These are phyloP conservation scores for Colletotrichum cuscutae DNA, from an alignment of 2,329 filamentous ascomycete genomes.

Conservation along the genomic window DNA sequence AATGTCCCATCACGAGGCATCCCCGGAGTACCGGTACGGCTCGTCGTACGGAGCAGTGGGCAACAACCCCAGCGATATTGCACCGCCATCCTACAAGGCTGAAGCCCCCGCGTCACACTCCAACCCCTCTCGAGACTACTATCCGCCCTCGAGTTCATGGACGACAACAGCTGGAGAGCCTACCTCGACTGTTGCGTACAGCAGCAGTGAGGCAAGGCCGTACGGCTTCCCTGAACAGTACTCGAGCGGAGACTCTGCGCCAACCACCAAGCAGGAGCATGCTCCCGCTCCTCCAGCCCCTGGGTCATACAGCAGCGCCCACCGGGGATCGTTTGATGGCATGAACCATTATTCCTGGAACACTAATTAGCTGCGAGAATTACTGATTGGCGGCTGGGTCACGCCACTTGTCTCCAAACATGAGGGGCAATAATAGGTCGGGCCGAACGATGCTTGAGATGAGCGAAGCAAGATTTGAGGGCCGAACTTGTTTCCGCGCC, in stretches of 20 bases:
- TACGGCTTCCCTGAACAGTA: conserved; percentile 63
- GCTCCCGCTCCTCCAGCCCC: conserved; percentile 47
- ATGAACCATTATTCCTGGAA: conserved; percentile 70
- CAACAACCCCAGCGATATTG: conserved; percentile 45
- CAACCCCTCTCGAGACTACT: conserved; percentile 60
- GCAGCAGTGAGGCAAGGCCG: conserved; percentile 55
- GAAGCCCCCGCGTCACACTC: conserved; percentile 43
- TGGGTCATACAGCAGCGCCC: conserved; percentile 51
- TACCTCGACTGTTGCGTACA: conserved; percentile 56
- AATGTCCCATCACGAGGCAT: conserved; percentile 58
- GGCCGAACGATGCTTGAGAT: not conserved
- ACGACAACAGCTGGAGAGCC: conserved; percentile 61
- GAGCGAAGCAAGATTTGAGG: not conserved
- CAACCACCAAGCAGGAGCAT: conserved; percentile 47
- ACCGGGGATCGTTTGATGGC: conserved; percentile 57
- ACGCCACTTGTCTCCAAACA: conserved; percentile 9
- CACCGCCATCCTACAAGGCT: conserved; percentile 43
- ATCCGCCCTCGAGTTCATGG: conserved; percentile 62
- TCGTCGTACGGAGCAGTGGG: conserved; percentile 53
- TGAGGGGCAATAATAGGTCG: conserved; percentile 19
- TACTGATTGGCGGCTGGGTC: conserved; percentile 5
- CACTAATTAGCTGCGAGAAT: conserved; percentile 48
- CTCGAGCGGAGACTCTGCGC: conserved; percentile 48
- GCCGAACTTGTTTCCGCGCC: conserved; percentile 10
- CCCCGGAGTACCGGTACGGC: conserved; percentile 68